Evolutionary conservation across 2,329 filamentous ascomycete species (phyloP), one percentile per base, ranked within the genome.

Genomic region (Thielaviopsis populi): DNA sequence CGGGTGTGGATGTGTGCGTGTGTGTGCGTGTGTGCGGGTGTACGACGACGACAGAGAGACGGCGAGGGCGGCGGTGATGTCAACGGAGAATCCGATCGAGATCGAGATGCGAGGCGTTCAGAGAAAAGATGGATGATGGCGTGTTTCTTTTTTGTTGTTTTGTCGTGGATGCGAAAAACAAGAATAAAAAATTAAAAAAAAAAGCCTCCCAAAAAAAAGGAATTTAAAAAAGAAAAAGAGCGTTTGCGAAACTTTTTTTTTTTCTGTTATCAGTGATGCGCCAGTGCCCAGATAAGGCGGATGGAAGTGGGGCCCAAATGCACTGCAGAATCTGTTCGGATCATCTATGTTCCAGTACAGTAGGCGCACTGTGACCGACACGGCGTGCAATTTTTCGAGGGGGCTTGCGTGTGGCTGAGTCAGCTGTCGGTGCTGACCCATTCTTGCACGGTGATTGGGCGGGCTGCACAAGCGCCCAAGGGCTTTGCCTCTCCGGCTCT

Each of bases 181-280:
- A 65, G 68, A 59, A 46, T 56, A 24, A 61, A 53, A 22, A 42
- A 62, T 50, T 37, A 60, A 53, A 54, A 53, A 37, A 61, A 56
- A 33, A 43, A 58, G 63, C 62, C 48, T 22, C 61, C 27, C 43
- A 41, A 63, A 30, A 62, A 19, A 59, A 27, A 50, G 40, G 59
- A 50, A 61, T 41, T 27, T 19, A 61, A 61, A 56, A 43, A 48
- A 48, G 15, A 43, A 27, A 53, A n/a, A 50, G 8, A 19, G 27
- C 11, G 60, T 62, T 19, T 22, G 40, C 22, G 46, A 22, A 41
- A 42, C 46, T 37, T 27, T 62, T 63, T 66, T 66, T 65, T 66
- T 66, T 60, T 59, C 60, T 64, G 62, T 64, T 66, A 66, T 66
- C 65, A 64, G 42, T 63, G 50, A 48, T 64, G 62, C 61, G 61